These are phyloP conservation scores for Volvariella surrecta DNA, from an alignment of 1,284 basidiomycete genomes.

Conservation along the genomic window DNA sequence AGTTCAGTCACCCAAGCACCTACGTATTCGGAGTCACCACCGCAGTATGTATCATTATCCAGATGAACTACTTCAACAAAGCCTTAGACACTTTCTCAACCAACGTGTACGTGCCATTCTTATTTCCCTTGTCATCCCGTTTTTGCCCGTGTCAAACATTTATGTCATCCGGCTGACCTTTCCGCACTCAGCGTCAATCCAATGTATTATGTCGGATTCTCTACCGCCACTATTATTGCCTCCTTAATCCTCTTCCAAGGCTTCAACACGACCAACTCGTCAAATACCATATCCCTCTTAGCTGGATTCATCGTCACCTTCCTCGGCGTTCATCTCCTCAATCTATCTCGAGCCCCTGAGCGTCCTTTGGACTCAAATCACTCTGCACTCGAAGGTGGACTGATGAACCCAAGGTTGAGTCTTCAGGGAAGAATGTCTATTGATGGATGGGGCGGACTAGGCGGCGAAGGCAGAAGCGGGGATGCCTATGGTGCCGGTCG, in stretches of 20 bases:
- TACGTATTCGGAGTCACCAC: conserved; percentile 91
- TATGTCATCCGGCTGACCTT: conserved; percentile 9
- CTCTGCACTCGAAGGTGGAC: conserved; percentile 57
- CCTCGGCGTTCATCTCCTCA: conserved; percentile 87
- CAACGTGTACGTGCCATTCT: conserved; percentile 71
- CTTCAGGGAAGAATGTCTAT: conserved; percentile 61
- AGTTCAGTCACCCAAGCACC: conserved; percentile 90
- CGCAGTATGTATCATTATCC: conserved; percentile 82
- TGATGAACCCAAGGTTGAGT: conserved; percentile 71
- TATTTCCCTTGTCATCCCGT: neutral
- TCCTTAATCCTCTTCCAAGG: conserved; percentile 96
- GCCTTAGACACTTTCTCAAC: conserved; percentile 96
- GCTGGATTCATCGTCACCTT: conserved; percentile 88
- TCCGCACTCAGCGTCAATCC: conserved; percentile 75
- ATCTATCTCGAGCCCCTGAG: conserved; percentile 69
- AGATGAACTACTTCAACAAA: conserved; percentile 99
- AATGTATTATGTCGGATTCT: conserved; percentile 98
- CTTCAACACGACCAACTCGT: conserved; percentile 83
- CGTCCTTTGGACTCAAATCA: conserved; percentile 37
- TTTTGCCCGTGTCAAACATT: neutral
- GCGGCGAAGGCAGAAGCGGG: conserved; percentile 17
- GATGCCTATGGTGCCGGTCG: conserved; percentile 22
- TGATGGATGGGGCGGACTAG: conserved; percentile 58
- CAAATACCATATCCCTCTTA: conserved; percentile 79
- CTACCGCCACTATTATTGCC: conserved; percentile 91